Evolutionary conservation across 2,329 filamentous ascomycete species (phyloP).

Genomic region (Verticillium tricorpus): DNA sequence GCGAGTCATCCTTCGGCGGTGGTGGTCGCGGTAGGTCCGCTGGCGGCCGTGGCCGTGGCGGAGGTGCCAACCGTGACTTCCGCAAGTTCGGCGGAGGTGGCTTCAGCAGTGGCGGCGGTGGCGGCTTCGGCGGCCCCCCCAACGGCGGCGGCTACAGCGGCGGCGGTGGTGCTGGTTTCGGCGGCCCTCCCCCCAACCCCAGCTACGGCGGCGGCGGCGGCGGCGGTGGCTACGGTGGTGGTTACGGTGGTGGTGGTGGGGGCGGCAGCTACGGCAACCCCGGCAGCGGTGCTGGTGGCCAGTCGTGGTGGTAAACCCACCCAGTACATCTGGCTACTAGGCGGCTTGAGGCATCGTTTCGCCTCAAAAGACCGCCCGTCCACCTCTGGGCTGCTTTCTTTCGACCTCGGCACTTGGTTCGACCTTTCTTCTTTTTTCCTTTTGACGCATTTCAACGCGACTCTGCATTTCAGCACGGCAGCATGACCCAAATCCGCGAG

Average conservation of each 20-base stretch:
- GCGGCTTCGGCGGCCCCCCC: slow-evolving; percentile 35
- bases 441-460: slow-evolving; percentile 19
- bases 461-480: slow-evolving; percentile 20
- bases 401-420: slow-evolving; percentile 17
- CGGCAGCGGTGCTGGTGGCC: slow-evolving; percentile 51
- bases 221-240: slow-evolving; percentile 34
- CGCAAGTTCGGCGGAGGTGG: slow-evolving; percentile 68
- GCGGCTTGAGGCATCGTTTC: slow-evolving; percentile 3
- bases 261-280: slow-evolving; percentile 64
- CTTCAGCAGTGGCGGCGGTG: slow-evolving; percentile 37
- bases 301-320: slow-evolving; percentile 62
- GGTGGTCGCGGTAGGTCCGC: slow-evolving; percentile 59
- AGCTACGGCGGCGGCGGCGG: slow-evolving; percentile 31
- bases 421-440: slow-evolving; percentile 17
- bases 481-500: slow-evolving; percentile 28
- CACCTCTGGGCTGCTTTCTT: slow-evolving; percentile 9
- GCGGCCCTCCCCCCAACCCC: slow-evolving; percentile 32
- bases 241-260: slow-evolving; percentile 31
- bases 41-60: slow-evolving; percentile 69
- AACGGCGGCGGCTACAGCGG: slow-evolving; percentile 28
- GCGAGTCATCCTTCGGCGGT: slow-evolving; percentile 81
- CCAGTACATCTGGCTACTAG: neutral
- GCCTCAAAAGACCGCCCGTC: neutral
- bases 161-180: slow-evolving; percentile 39
- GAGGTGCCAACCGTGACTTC: slow-evolving; percentile 77